phyloP scores from a whole-genome alignment of 768 basidiomycete genomes.

The Artomyces pyxidatus region DNA sequence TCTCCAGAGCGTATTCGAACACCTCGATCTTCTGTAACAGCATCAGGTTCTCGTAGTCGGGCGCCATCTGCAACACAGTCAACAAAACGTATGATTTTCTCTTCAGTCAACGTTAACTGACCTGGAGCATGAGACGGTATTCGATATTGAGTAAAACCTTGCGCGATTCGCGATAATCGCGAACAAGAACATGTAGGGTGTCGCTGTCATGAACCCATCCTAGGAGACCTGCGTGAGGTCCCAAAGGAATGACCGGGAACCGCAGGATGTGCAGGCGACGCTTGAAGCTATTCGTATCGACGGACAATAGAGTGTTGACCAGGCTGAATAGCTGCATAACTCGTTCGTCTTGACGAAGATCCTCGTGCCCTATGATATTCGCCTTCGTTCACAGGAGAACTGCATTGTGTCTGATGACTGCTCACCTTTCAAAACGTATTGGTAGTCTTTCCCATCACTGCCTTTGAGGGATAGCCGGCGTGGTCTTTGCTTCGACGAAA shows the following conservation, averaged over 20 bases:
- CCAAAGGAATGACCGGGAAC: conserved; percentile 88
- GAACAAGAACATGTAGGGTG: conserved; percentile 91
- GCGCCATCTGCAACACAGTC: conserved; percentile 74
- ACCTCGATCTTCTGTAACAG: conserved; percentile 98
- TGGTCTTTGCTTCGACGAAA: conserved; percentile 94
- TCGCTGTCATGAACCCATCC: conserved; percentile 97
- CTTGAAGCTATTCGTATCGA: conserved; percentile 94
- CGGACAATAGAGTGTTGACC: conserved; percentile 87
- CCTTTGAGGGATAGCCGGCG: conserved; percentile 82
- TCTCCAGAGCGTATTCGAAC: conserved; percentile 96
- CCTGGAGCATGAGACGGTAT: conserved; percentile 97
- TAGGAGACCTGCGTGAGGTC: conserved; percentile 88
- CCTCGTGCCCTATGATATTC: conserved; percentile 74
- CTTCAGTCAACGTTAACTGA: conserved; percentile 19
- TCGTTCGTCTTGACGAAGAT: conserved; percentile 95
- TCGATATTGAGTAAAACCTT: conserved; percentile 98
- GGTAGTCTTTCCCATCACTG: conserved; percentile 88
- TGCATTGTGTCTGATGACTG: background rate
- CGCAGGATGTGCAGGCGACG: conserved; percentile 90
- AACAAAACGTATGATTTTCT: background rate
- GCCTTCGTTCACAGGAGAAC: background rate
- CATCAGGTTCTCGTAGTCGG: conserved; percentile 92
- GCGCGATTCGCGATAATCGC: conserved; percentile 91
- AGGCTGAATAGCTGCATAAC: conserved; percentile 99
- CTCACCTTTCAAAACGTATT: conserved; percentile 86